Evolutionary conservation across 169 alveolate genomes (phyloP).

Genomic region (Eimeria mitis): DNA sequence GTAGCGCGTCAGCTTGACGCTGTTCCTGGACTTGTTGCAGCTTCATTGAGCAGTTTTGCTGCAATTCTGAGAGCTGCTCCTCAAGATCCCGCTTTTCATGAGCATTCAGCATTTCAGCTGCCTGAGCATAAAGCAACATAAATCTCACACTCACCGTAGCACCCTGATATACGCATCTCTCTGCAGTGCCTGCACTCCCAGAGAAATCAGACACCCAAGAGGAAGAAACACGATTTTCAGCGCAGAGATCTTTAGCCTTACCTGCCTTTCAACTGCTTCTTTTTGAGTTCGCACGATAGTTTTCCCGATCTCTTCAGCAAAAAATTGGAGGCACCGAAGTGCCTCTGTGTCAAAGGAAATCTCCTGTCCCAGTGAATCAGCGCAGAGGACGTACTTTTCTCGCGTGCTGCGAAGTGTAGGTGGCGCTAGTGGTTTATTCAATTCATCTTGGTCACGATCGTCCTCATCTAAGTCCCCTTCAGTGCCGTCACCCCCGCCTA

Average conservation of each 20-base stretch:
- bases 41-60: conserved; percentile 2
- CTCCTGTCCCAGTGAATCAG: conserved; percentile 48
- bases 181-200: neutral
- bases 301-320: conserved; percentile 18
- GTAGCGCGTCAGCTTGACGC: conserved; percentile 26
- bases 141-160: neutral
- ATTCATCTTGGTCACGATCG: neutral
- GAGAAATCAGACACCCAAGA: neutral
- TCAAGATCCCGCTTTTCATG: neutral
- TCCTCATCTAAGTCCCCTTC: conserved; percentile 21
- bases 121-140: neutral
- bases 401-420: conserved; percentile 1
- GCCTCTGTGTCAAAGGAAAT: neutral
- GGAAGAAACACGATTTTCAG: neutral
- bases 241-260: neutral
- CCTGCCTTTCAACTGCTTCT: conserved; percentile 53
- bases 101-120: conserved; percentile 5
- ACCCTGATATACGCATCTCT: neutral
- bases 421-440: neutral
- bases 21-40: conserved; percentile 30
- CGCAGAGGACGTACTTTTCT: conserved; percentile 32
- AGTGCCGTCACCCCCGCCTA: neutral
- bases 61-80: neutral
- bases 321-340: neutral
- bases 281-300: conserved; percentile 27